Base-by-base conservation (phyloP, 768 basidiomycete genomes). In the Cyclocybe cylindracea region DNA sequence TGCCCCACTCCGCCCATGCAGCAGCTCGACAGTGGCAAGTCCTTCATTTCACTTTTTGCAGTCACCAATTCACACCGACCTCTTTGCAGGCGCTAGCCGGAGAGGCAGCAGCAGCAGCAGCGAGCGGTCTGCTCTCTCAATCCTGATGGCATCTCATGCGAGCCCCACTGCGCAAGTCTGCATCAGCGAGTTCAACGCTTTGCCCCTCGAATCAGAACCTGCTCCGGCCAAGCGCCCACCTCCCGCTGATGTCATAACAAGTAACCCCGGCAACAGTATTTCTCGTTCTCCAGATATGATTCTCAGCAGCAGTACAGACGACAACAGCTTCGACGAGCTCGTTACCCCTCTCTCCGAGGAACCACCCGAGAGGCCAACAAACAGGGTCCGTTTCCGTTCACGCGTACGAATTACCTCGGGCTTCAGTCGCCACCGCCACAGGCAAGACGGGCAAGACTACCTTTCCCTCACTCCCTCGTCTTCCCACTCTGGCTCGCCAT, bases 331-430 rank as follows among this genome's bases (percentile, higher is more conserved):
- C 36, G 58, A 55, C 29, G 63, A 59, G 9, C 56, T 57, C 1
- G 57, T 60, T 37, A 56, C 60, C 2, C 58, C 61, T 13, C 42
- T 51, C 13, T 56, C 55, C 8, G 56, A 52, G 13, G 59, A 60
- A 18, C 35, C 52, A 4, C 56, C 62, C 2, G 57, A 51, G 32
- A 58, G 54, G 33, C 54, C 63, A 14, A 57, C 54, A 40, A 71
- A 24, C 24, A 24, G 68, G 32, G 85, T 90, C 2, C 86, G 79
- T 47, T 91, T 91, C 66, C 80, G 82, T 50, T 84, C 87, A 48
- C 81, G 89, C 38, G 89, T 91, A 32, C 84, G 89, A 58, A 91
- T 91, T 55, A 81, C 87, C 3, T 86, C 86, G 11, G 89, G 89
- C 14, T 61, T 89, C 33, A 77, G 77, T 41, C 77, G 75, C 29